Evolutionary conservation across 495 filamentous ascomycete genomes (phyloP).

Genomic region (Podospora pseudocomata): DNA sequence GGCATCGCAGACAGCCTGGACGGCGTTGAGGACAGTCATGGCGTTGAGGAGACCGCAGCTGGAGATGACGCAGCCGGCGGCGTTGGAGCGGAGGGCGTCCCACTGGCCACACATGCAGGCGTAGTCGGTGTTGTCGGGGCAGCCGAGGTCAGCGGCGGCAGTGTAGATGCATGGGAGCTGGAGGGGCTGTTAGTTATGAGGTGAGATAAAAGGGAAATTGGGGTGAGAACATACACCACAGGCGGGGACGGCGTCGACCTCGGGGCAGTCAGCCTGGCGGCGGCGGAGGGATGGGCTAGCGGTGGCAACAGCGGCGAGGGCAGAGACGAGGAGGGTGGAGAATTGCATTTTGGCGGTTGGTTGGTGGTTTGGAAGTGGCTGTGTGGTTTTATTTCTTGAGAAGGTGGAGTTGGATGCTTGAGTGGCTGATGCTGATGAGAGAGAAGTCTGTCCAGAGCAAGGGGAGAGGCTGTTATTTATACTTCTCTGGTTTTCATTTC

Average conservation of each 20-base stretch:
- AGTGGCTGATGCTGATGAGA: constrained; percentile 1
- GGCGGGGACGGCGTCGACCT: constrained; percentile 8
- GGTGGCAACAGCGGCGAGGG: constrained; percentile 13
- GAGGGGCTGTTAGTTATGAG: neutral
- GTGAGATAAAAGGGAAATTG: neutral
- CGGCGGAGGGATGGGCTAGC: constrained; percentile 7
- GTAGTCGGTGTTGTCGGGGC: constrained; percentile 8
- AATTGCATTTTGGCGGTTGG: constrained; percentile 15
- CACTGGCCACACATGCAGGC: constrained; percentile 15
- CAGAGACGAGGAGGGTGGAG: constrained; percentile 10
- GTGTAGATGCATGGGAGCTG: constrained; percentile 9
- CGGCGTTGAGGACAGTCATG: constrained; percentile 8
- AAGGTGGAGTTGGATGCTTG: neutral
- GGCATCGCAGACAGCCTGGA: constrained; percentile 13
- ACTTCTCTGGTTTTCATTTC: neutral
- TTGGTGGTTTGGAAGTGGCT: neutral
- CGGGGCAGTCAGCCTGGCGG: constrained; percentile 13
- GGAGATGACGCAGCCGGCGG: constrained; percentile 10
- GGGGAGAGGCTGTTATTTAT: constrained; percentile 5
- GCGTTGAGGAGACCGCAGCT: constrained; percentile 6
- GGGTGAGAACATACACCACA: constrained; percentile 10
- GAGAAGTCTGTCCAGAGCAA: no score
- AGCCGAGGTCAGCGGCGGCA: constrained; percentile 8
- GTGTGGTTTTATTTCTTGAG: neutral
- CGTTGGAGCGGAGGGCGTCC: constrained; percentile 7